Base-by-base conservation (phyloP, 495 filamentous ascomycete species). In the Xylaria telfairii region DNA sequence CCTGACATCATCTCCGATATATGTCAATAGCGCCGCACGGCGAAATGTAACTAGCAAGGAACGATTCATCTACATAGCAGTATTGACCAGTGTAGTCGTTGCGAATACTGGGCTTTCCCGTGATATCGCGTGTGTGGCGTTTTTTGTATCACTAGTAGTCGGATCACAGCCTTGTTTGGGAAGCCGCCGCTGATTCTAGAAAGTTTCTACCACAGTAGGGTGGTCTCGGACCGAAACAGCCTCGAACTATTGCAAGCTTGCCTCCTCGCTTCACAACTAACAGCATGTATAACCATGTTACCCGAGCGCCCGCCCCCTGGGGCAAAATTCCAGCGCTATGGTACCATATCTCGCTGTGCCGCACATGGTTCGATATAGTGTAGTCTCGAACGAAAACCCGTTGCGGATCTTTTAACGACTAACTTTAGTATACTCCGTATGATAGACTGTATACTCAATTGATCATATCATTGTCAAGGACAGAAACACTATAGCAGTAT, bases 81-180 rank as follows among this genome's bases (percentile, higher is more conserved):
- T 12, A 57, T 57, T 8, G 19, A 24, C 15, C 28, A 30, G 37
- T 42, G 44, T 44, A 32, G 12, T 17, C 15, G 39, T 19, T 12
- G 34, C 24, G 39, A 57, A 34, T 28, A 9, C n/a, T 42, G 42
- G 19, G 47, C 9, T 32, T 44, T 37, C 2, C 3, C 41, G 49
- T 57, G n/a, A 57, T 34, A 17, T 32, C 21, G 56, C 41, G 28
- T 57, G 42, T 10, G 54, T 32, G 44, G 41, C 54, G 42, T 7
- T 39, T 34, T 37, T 41, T 9, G 28, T 15, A n/a, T 15, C 46
- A n/a, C 21, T 41, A 51, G 8, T 9, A n/a, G 56, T 10, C 67
- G 67, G 67, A 41, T 69, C 44, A 62, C 56, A 61, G 44, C 41
- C 67, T 53, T 24, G 42, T 62, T 69, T 62, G n/a, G 67, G 56